Evolutionary conservation across 352 stramenopile genomes (phyloP).

Genomic region (Globisporangium nodosum): DNA sequence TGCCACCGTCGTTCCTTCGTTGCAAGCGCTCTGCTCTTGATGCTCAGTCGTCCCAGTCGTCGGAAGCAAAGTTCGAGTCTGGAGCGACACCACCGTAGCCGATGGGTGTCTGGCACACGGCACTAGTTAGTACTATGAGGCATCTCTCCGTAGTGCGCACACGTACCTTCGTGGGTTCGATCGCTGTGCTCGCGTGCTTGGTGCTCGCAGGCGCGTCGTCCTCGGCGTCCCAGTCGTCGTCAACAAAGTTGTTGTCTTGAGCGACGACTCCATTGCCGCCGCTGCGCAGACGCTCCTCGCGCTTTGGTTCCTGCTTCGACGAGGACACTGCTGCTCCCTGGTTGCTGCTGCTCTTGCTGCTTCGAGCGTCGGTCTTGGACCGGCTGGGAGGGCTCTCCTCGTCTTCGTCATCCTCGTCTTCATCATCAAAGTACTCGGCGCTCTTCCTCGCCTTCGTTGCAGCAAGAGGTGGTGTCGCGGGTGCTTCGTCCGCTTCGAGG

Average conservation of each 20-base stretch:
- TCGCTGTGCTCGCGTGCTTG: not conserved
- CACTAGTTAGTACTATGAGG: too few relatives aligned
- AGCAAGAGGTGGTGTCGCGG: not conserved
- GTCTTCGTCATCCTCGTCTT: conserved; percentile 33
- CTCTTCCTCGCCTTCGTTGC: conserved; percentile 11
- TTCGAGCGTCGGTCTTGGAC: conserved; percentile 9
- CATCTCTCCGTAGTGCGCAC: not conserved
- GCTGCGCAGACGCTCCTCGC: conserved; percentile 7
- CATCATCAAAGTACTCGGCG: conserved; percentile 58
- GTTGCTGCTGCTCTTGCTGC: conserved; percentile 1
- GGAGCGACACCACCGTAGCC: conserved; percentile 40
- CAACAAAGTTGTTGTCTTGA: conserved; percentile 71
- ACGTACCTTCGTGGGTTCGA: conserved; percentile 22
- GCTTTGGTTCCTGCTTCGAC: conserved; percentile 1
- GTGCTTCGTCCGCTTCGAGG: not conserved
- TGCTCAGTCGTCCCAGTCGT: conserved; percentile 57
- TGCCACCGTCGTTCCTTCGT: not conserved
- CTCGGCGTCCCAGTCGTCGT: conserved; percentile 67
- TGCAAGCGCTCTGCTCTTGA: too few relatives aligned
- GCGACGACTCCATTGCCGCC: conserved; percentile 18
- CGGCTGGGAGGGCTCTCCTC: not conserved
- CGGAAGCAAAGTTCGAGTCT: conserved; percentile 61
- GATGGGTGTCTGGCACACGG: conserved; percentile 2
- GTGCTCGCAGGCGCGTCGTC: not conserved
- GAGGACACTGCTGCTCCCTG: conserved; percentile 2